Evolutionary conservation across 1,284 basidiomycete genomes (phyloP).

Genomic region (Leccinum cinnamomeum): DNA sequence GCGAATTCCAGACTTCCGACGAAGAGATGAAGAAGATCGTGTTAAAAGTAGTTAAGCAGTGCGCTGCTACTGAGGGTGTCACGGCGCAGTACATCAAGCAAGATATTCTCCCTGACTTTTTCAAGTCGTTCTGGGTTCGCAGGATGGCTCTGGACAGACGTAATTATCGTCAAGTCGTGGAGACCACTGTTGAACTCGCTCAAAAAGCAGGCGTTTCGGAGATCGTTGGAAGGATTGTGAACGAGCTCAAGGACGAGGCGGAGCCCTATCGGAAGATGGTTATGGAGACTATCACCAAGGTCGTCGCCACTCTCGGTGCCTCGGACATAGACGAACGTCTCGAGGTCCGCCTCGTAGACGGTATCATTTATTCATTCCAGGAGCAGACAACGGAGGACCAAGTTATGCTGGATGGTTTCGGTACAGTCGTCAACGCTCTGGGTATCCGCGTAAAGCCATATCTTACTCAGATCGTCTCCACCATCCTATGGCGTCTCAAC

Average conservation of each 20-base stretch:
- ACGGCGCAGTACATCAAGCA: conserved; percentile 93
- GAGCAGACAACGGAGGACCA: conserved; percentile 99
- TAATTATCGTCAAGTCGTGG: conserved; percentile 97
- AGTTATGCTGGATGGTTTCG: conserved; percentile 98
- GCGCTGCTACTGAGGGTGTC: conserved; percentile 96
- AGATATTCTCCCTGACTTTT: conserved; percentile 99
- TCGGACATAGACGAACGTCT: conserved; percentile 96
- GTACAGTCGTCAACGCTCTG: conserved; percentile 94
- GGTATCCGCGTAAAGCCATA: conserved; percentile 99
- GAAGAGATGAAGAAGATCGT: conserved; percentile 99
- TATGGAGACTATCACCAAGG: conserved; percentile 99
- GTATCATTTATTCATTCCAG: conserved; percentile 99
- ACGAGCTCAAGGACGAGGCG: conserved; percentile 95
- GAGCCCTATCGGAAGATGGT: conserved; percentile 99
- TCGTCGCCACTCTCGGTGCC: conserved; percentile 88
- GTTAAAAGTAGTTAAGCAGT: conserved; percentile 92
- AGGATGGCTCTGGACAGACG: conserved; percentile 96
- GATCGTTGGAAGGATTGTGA: conserved; percentile 93
- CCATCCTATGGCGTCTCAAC: conserved; percentile 97
- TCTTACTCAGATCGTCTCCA: conserved; percentile 98
- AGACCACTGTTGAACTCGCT: conserved; percentile 97
- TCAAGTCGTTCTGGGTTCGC: conserved; percentile 98
- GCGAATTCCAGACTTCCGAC: conserved; percentile 99
- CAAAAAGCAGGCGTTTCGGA: conserved; percentile 96
- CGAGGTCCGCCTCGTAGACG: conserved; percentile 93